A percentile compares a stretch with the other conserved stretches of the same genome.
Evolutionary conservation across 208 protist species (phyloP).

Genomic region (Trypanosomatidae sp.): DNA sequence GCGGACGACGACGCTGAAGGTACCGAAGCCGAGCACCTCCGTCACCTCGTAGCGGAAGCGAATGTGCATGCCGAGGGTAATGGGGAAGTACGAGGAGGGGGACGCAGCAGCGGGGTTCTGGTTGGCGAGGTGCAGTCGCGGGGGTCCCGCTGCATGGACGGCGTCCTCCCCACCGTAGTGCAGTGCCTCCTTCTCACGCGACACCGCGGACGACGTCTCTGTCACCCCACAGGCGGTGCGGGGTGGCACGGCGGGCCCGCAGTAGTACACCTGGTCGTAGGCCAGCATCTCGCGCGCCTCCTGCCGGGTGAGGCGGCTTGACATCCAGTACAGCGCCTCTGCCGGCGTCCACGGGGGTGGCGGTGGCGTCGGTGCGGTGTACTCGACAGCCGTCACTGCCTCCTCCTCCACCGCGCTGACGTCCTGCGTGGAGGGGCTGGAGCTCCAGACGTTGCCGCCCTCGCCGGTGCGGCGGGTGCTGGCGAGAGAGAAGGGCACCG

Average conservation of each 20-base stretch:
- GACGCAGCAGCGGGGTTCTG: not conserved
- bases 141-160: not conserved
- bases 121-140: not conserved
- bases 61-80: slow-evolving; percentile 92
- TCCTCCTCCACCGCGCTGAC: too few species aligned
- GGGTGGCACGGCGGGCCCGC: slow-evolving; percentile 46
- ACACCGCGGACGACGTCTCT: too few species aligned
- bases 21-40: slow-evolving; percentile 73
- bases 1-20: slow-evolving; percentile 78
- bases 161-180: too few species aligned
- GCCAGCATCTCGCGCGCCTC: slow-evolving; percentile 79
- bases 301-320: slow-evolving; percentile 56
- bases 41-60: slow-evolving; percentile 84
- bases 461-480: too few species aligned
- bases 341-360: slow-evolving; percentile 42
- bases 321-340: slow-evolving; percentile 40
- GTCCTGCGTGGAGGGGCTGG: too few species aligned
- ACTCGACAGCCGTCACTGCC: too few species aligned
- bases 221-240: slow-evolving; percentile 18
- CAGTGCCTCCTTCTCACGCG: too few species aligned
- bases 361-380: too few species aligned
- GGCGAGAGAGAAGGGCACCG: too few species aligned
- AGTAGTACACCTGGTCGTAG: slow-evolving; percentile 82
- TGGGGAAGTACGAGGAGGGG: slow-evolving; percentile 78
- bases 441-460: too few species aligned